Conservation (phyloP, 2,329 filamentous ascomycete genomes). For the Fusarium fujikuroi region DNA sequence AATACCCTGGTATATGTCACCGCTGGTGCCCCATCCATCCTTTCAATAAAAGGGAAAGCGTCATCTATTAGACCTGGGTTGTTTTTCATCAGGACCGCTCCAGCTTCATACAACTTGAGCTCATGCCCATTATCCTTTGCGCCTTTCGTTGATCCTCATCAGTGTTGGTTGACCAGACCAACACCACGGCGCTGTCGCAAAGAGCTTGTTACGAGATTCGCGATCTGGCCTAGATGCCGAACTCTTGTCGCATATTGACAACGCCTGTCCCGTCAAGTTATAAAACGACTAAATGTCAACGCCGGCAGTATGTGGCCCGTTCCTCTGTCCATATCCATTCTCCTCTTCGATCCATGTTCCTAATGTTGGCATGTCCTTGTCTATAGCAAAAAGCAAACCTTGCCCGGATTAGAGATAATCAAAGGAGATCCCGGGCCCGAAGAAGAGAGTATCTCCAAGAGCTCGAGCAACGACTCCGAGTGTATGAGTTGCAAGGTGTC, state of each 20-base stretch:
- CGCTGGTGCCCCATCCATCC: slow-evolving; percentile 28
- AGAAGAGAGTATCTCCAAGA: slow-evolving; percentile 79
- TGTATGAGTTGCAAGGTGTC: slow-evolving; percentile 72
- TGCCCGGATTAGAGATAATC: slow-evolving; percentile 77
- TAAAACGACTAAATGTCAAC: slow-evolving; percentile 48
- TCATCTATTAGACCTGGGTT: slow-evolving; percentile 29
- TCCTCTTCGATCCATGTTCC: slow-evolving; percentile 21
- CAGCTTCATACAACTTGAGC: slow-evolving; percentile 28
- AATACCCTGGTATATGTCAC: slow-evolving; percentile 37
- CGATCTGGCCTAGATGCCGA: slow-evolving; percentile 39
- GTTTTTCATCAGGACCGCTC: slow-evolving; percentile 27
- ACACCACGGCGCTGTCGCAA: slow-evolving; percentile 9
- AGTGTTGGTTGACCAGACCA: slow-evolving; percentile 6
- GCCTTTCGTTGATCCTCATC: slow-evolving; percentile 14
- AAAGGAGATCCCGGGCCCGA: slow-evolving; percentile 78
- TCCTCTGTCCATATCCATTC: slow-evolving; percentile 9
- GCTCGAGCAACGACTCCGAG: slow-evolving; percentile 69
- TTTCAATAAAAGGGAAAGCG: slow-evolving; percentile 43
- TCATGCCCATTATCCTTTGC: slow-evolving; percentile 13
- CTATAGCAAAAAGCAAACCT: slow-evolving; percentile 53
- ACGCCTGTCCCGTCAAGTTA: slow-evolving; percentile 30
- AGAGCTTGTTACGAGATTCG: slow-evolving; percentile 19
- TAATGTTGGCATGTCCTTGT: slow-evolving; percentile 26
- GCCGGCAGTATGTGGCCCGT: slow-evolving; percentile 44
- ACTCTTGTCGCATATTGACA: slow-evolving; percentile 15